Evolutionary conservation across 1,139 yeast species (phyloP), one percentile per base, ranked within the genome.

Genomic region (Hyphopichia fennica): DNA sequence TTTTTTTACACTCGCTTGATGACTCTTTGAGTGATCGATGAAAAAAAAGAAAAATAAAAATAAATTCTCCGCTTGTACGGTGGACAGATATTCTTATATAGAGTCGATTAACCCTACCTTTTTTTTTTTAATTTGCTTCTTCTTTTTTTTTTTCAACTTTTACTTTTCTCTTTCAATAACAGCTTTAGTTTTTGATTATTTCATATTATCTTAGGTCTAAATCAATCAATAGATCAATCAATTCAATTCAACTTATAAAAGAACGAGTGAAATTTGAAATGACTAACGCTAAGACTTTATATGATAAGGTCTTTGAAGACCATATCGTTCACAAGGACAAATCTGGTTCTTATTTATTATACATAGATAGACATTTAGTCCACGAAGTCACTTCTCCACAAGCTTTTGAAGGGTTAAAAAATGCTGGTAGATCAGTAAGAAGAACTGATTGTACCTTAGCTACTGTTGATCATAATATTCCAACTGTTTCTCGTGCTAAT

Each of bases 351-450:
- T 84, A 79, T 60, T 76, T 93, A 53, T 69, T 93, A 50, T 93
- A 87, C 66, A 91, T 93, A 48, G 99, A 93, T 68, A 87, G 99
- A 68, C 99, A 93, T 65, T 76, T 93, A 55, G 96, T 93, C 44
- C 99, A 93, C 65, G 99, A 93, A 70, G 99, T 93, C 42, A 93
- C 99, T 1, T 90, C 98, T 30, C 99, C 99, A 28, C 99, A 93
- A 68, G 99, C 99, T 9, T 93, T 93, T 61, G 99, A 93, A 70
- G 98, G 98, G 34, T 79, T 93, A 56, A 79, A 77, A 52, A 86
- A 82, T 57, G 96, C 97, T 18, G 88, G 87, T 41, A 83, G 99
- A 72, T 64, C 67, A 45, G 96, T 93, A 41, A 84, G 99, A 75
- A 82, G 99, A 72, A 75, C 79, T 9, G 98, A 93, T 67, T 91